A percentile compares a stretch with the other conserved stretches of the same genome.
Evolutionary conservation across 352 stramenopile species (phyloP).

Genomic region (Globisporangium acanthophoron): DNA sequence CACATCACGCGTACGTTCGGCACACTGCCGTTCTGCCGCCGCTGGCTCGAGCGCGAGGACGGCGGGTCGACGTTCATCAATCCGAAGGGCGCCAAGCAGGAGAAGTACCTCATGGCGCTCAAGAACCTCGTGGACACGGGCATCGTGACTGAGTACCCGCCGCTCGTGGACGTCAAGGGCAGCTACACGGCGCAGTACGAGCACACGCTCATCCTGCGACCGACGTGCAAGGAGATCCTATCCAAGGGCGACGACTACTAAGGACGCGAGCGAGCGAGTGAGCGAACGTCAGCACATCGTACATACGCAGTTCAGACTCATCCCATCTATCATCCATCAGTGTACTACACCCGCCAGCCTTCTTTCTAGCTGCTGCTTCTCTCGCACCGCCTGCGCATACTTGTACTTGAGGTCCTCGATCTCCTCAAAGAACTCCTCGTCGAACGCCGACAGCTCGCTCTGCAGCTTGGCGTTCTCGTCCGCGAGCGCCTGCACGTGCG

Average conservation of each 20-base stretch:
- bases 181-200: slow-evolving; percentile 97
- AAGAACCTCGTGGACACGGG: slow-evolving; percentile 93
- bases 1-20: slow-evolving; percentile 97
- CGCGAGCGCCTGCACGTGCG: slow-evolving; percentile 29
- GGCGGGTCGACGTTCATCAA: slow-evolving; percentile 80
- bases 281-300: not conserved
- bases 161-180: slow-evolving; percentile 91
- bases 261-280: not conserved
- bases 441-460: slow-evolving; percentile 87
- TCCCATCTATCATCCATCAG: not conserved
- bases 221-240: slow-evolving; percentile 95
- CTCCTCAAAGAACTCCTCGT: slow-evolving; percentile 94
- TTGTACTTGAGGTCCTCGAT: slow-evolving; percentile 96
- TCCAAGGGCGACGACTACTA: slow-evolving; percentile 95
- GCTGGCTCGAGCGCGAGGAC: slow-evolving; percentile 92
- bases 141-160: slow-evolving; percentile 90
- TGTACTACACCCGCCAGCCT: slow-evolving; percentile 3
- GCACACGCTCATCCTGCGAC: slow-evolving; percentile 93
- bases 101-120: slow-evolving; percentile 91
- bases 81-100: slow-evolving; percentile 78
- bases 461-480: slow-evolving; percentile 71
- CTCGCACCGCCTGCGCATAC: slow-evolving; percentile 82
- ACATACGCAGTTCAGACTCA: too few relatives aligned
- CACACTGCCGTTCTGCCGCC: slow-evolving; percentile 91
- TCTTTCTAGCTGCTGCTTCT: slow-evolving; percentile 60